Evolutionary conservation across 1,284 basidiomycete species (phyloP), one percentile per base, ranked within the genome.

Genomic region (Naganishia liquefaciens): DNA sequence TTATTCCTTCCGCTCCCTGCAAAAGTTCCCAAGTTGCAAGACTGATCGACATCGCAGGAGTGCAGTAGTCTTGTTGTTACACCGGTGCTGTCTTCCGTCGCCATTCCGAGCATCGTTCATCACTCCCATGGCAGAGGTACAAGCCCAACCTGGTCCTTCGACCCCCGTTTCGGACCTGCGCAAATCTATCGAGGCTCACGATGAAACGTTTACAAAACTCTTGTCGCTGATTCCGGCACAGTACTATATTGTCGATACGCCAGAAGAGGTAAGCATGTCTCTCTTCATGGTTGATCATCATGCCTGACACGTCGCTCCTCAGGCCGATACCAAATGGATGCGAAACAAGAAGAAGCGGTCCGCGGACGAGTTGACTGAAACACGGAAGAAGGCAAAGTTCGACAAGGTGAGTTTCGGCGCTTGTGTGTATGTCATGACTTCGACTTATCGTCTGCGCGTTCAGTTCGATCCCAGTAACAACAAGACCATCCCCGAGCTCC

Each of bases 381-480:
- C 88, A 1, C 86, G 89, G 27, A 89, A 88, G 77, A 90, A 89
- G 73, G 89, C 89, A 1, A 89, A 88, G 75, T 83, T 86, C 54
- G 89, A 89, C 63, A 93, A 93, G 84, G 92, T 91, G 64, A 37
- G 81, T 44, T 33, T 6, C 6, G n/a, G 7, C 39, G n/a, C 50
- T 33, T 9, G 33, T n/a, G n/a, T n/a, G 33, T 37, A 37, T 37
- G 15, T n/a, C 33, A 53, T 51, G 4, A 15, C 47, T 40, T 51
- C 42, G 25, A 3, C 52, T 11, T 30, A 6, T 46, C 27, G 51
- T 17, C 33, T 21, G 11, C 42, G 11, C 57, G 7, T 37, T 33
- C 71, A 94, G 92, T 88, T 95, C 70, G 91, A 96, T 76, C 93
- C 93, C 1, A 86, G 86, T 5, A 93, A 94, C 79, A 84, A 91